phyloP scores from a whole-genome alignment of 257 asterid genomes.

The Euphrasia confusa region DNA sequence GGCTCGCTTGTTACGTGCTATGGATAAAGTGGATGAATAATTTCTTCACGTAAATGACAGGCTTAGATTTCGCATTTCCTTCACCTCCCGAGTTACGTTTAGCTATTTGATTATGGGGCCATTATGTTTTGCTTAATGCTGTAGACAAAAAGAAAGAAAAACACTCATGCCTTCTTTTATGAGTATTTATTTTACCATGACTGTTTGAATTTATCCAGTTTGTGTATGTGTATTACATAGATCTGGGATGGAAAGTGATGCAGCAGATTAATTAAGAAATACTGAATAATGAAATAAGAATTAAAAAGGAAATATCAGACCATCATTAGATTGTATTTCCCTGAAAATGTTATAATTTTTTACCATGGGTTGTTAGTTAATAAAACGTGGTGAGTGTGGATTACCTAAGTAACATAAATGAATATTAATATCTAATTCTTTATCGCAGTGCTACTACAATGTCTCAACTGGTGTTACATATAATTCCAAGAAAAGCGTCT shows the following conservation, averaged over 20 bases:
- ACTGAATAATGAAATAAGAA: too few species aligned
- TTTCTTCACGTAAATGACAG: neutral
- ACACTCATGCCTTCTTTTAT: neutral
- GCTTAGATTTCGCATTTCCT: neutral
- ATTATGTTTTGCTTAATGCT: slow-evolving; percentile 1
- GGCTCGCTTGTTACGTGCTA: neutral
- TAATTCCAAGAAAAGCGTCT: slow-evolving; percentile 21
- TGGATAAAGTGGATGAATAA: slow-evolving; percentile 1
- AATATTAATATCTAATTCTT: slow-evolving; percentile 14
- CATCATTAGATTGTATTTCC: too few species aligned
- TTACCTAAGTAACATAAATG: neutral
- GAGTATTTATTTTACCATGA: neutral
- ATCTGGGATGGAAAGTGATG: too few species aligned
- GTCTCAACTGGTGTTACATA: slow-evolving; percentile 40
- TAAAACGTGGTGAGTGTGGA: too few species aligned
- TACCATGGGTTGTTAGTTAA: too few species aligned
- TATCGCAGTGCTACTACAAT: slow-evolving; percentile 46
- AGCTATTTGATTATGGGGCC: slow-evolving; percentile 1
- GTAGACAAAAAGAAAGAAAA: neutral
- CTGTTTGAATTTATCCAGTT: neutral
- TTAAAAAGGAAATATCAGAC: too few species aligned
- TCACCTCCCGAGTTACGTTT: neutral
- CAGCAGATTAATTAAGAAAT: too few species aligned
- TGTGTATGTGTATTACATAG: too few species aligned
- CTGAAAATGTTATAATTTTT: too few species aligned